Conservation (phyloP, 768 basidiomycete genomes). For the Neoboletus brunneissimus region DNA sequence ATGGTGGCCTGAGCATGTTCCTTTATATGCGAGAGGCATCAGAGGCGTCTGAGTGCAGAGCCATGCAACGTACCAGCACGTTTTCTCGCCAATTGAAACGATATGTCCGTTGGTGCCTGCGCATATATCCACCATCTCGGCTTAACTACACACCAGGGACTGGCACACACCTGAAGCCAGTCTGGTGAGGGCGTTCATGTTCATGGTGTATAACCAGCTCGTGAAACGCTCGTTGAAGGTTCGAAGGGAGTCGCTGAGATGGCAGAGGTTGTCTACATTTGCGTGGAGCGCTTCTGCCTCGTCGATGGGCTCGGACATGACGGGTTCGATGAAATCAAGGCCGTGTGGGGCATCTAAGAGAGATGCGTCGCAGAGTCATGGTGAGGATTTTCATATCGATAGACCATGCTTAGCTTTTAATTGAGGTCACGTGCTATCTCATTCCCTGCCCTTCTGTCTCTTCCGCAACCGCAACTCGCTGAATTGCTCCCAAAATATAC, state of each 20-base stretch:
- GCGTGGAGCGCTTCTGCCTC: conserved; percentile 78
- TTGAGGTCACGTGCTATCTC: too few relatives aligned
- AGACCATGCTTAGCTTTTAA: too few relatives aligned
- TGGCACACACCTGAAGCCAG: conserved; percentile 69
- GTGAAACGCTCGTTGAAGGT: conserved; percentile 94
- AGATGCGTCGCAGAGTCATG: too few relatives aligned
- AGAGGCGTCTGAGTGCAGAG: neutral
- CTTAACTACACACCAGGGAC: neutral
- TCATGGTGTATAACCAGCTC: conserved; percentile 86
- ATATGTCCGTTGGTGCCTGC: conserved; percentile 59
- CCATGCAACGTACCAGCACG: conserved; percentile 50
- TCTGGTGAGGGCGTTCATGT: conserved; percentile 95
- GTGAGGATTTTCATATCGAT: too few relatives aligned
- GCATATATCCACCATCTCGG: neutral
- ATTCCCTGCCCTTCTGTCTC: too few relatives aligned
- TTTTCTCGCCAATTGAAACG: conserved; percentile 55
- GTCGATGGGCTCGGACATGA: conserved; percentile 82
- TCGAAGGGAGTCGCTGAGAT: conserved; percentile 70
- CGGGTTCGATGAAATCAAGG: conserved; percentile 81
- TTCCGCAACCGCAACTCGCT: too few relatives aligned
- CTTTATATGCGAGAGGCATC: conserved; percentile 40
- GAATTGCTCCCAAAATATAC: too few relatives aligned
- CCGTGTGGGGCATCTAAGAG: conserved; percentile 78
- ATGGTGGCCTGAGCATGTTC: conserved; percentile 52
- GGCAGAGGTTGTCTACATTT: conserved; percentile 69